Evolutionary conservation across 208 protist genomes (phyloP).

Genomic region (Naegleria fowleri): DNA sequence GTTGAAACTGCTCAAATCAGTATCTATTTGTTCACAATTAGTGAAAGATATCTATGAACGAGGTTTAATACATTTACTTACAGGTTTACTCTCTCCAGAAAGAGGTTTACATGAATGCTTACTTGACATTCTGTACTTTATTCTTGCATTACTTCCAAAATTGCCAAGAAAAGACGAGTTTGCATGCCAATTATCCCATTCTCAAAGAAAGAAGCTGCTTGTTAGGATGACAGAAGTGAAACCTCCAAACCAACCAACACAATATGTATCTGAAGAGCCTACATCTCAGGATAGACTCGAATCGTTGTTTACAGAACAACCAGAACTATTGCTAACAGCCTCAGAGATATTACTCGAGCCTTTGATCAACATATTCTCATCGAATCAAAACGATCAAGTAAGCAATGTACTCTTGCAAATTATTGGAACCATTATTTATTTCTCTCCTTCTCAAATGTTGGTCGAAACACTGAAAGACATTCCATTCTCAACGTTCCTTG

Average conservation of each 20-base stretch:
- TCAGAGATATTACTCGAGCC: neutral
- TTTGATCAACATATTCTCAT: neutral
- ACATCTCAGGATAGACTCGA: neutral
- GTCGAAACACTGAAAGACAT: slow-evolving; percentile 39
- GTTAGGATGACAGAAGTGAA: neutral
- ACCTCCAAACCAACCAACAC: neutral
- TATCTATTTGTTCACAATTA: neutral
- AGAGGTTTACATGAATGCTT: neutral
- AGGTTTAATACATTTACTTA: neutral
- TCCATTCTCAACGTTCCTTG: slow-evolving; percentile 29
- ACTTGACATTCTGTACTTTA: neutral
- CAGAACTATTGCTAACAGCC: neutral
- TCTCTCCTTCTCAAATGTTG: slow-evolving; percentile 55
- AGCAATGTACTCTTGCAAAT: slow-evolving; percentile 48
- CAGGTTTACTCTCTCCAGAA: neutral
- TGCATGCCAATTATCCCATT: neutral
- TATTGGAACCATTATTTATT: slow-evolving; percentile 56
- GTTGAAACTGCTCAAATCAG: neutral
- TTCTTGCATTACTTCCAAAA: neutral
- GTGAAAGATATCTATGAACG: neutral
- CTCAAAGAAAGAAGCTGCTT: neutral
- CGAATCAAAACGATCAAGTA: neutral
- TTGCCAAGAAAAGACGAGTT: neutral
- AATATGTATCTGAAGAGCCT: neutral
- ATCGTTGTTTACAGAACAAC: neutral